Base-by-base conservation (phyloP, 2,329 filamentous ascomycete species). In the Trichothecium roseum region DNA sequence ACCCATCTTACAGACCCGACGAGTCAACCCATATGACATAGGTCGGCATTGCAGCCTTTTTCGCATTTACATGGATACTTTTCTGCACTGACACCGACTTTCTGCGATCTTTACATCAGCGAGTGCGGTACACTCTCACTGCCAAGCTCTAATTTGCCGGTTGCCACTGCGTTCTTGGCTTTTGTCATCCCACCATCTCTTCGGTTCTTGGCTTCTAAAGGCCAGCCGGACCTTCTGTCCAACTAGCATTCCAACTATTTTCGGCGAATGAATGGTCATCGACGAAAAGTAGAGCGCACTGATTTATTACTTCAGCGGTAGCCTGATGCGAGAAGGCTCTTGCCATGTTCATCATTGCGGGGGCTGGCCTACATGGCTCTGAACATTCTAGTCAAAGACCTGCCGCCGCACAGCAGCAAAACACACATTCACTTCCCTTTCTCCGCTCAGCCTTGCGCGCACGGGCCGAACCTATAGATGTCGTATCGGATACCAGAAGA, bases 301-400 rank as follows among this genome's bases (percentile, higher is more conserved):
- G 20, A 6, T 24, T 24, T 30, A 5, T 33, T n/a, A 33, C 22
- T 13, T 34, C 18, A 22, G 16, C 22, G 22, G 20, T 20, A 28
- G 22, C 16, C 14, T 14, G 22, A 28, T 22, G 4, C 28, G 6
- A 24, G 20, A 10, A 40, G 16, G 5, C 12, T 17, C 30, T 17
- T 28, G 14, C 40, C 49, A 77, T 78, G 73, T 73, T 77, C 48
- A 56, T 77, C 24, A 73, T 77, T 47, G 63, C 70, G 14, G 72
- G 70, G 31, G 72, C 72, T 34, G 69, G 71, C 54, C 60, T 77
- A 15, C 72, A 77, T 48, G 72, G 72, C 51, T 72, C 76, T 49
- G 71, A 76, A 49, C 76, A 70, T 46, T 73, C 70, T 20, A 53
- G 16, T 9, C 20, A 10, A 13, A n/a, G 55, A 38, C 54, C 55